Evolutionary conservation across 495 filamentous ascomycete genomes (phyloP), one percentile per base, ranked within the genome.

Genomic region (Rostrohypoxylon terebratum): DNA sequence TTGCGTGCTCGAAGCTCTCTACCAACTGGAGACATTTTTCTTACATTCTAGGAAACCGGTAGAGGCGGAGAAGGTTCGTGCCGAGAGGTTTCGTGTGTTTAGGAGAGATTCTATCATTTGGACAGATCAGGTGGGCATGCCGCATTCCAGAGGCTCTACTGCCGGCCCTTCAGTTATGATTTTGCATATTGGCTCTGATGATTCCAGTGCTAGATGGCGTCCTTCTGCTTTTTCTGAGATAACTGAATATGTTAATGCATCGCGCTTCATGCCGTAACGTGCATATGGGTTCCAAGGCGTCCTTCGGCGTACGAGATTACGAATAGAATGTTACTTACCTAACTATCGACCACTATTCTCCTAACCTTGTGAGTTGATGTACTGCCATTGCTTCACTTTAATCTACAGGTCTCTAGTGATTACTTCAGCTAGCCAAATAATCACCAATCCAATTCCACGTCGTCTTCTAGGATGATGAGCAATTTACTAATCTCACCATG

Each of bases 21-120:
- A 69, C 28, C 76, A 78, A 33, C 76, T 78, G 13, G 76, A 78
- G 28, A 71, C 42, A 50, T 78, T 78, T 45, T 78, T 75, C n/a
- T 21, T 78, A 36, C 72, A 75, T 65, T 58, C 45, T 14, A 45
- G 55, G 25, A 65, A 77, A 20, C 72, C 71, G 9, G 57, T 77
- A 10, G 59, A 68, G 13, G 76, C 76, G 4, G 76, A 78, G 53
- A 6, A 38, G 40, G 36, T 78, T 55, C 76, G 76, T 9, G 44
- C 69, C 0, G 74, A 77, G 28, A 73, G 76, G 59, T 72, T 75
- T 20, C 61, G 64, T 58, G 20, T 54, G 3, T 68, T 75, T 64
- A 71, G 69, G 10, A 71, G 44, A 4, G 74, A 66, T 36, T 59
- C 74, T 0, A 59, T 78, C 44, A 47, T 71, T 31, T 78, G 76